Evolutionary conservation across 352 stramenopile genomes (phyloP), one percentile per base, ranked within the genome.

Genomic region (Elongisporangium senticosum): DNA sequence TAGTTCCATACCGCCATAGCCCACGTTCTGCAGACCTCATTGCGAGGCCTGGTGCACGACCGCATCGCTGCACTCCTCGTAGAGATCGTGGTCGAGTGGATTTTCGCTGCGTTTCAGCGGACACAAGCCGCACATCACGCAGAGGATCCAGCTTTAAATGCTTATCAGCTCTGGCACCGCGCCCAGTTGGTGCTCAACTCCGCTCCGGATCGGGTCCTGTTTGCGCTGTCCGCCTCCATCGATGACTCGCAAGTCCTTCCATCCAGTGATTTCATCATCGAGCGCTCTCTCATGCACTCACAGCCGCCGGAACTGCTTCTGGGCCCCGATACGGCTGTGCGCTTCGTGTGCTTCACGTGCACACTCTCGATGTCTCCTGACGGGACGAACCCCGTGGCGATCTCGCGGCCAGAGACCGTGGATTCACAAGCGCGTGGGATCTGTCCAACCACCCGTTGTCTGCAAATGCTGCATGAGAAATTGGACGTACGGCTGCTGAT

Each of bases 271-370:
- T 86, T 88, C 62, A 70, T 90, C 4, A 43, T 90, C 17, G 67
- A 68, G n/a, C 86, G 86, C 53, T 71, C 74, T 2, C 53, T 85
- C 22, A 59, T 86, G 19, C 43, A 68, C 4, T 75, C 72, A 11
- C 77, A 90, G n/a, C 57, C 68, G 55, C 63, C 68, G 2, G 59
- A 50, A 15, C 56, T 79, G 11, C 52, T 86, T 6, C 24, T 50
- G 8, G 24, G 21, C 17, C 21, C 23, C 4, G 21, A 51, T 21
- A n/a, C 20, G 7, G 48, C 13, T 0, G 11, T 77, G 0, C 52
- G 53, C 8, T 87, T 89, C 58, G 60, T 83, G 4, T 87, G 79
- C 24, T 55, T 89, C 17, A 75, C 62, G 0, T 71, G 72, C 23
- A 19, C 56, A 13, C 40, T 88, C 15, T 74, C 67, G 15, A 60